Evolutionary conservation across 2,329 filamentous ascomycete species (phyloP).

Genomic region (Aureobasidium sp.): DNA sequence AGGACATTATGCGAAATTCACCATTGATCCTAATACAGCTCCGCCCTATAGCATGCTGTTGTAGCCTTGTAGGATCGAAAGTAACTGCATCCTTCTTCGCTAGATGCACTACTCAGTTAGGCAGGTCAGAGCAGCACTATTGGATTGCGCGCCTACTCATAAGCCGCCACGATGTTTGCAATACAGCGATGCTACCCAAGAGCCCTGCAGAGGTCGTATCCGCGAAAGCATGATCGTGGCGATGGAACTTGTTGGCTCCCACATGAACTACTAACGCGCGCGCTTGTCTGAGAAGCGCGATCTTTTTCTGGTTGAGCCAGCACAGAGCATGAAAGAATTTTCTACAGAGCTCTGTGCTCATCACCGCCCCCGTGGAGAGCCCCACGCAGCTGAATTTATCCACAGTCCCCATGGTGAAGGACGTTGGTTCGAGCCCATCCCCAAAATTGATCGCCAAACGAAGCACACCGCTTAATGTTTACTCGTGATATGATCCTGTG

Average conservation of each 20-base stretch:
- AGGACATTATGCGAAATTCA: not conserved
- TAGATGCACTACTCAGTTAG: not conserved
- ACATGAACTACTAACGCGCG: not conserved
- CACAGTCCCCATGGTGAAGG: slow-evolving; percentile 1
- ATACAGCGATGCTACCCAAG: not conserved
- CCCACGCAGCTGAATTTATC: not conserved
- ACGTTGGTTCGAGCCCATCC: not conserved
- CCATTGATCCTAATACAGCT: not conserved
- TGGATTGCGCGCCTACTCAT: not conserved
- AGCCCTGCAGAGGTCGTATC: not conserved
- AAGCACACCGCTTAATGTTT: slow-evolving; percentile 6
- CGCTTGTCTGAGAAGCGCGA: not conserved
- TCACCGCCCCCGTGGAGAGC: slow-evolving; percentile 1
- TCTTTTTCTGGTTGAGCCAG: not conserved
- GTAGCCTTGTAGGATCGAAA: slow-evolving; percentile 2
- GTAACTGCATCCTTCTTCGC: not conserved
- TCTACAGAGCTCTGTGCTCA: not conserved
- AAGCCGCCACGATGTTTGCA: not conserved
- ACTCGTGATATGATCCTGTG: not conserved
- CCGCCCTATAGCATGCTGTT: not conserved
- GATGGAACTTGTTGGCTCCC: not conserved
- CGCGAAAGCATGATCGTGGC: not conserved
- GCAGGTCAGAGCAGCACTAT: not conserved
- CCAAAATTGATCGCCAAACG: not conserved
- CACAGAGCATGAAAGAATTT: slow-evolving; percentile 1